Evolutionary conservation across 2,329 filamentous ascomycete genomes (phyloP).

Genomic region (Pseudonectria foliicola): DNA sequence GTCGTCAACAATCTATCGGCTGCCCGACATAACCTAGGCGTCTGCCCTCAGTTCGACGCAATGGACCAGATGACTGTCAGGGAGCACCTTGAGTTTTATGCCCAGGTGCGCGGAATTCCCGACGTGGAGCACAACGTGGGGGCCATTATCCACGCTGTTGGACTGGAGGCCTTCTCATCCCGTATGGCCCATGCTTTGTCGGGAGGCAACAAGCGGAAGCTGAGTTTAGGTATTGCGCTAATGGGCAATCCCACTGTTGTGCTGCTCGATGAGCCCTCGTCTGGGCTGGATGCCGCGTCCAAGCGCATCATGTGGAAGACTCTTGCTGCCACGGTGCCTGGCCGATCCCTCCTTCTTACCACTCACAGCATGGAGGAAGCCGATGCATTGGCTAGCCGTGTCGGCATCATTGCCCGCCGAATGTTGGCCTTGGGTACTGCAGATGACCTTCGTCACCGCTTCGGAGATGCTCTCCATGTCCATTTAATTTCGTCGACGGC

Average conservation of each 20-base stretch:
- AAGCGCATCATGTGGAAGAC: slow-evolving; percentile 94
- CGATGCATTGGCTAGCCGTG: slow-evolving; percentile 74
- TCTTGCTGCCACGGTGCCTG: slow-evolving; percentile 62
- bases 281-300: slow-evolving; percentile 81
- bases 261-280: slow-evolving; percentile 81
- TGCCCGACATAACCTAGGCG: slow-evolving; percentile 74
- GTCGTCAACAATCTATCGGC: slow-evolving; percentile 64
- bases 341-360: slow-evolving; percentile 78
- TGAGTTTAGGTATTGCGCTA: slow-evolving; percentile 80
- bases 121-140: slow-evolving; percentile 71
- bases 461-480: slow-evolving; percentile 73
- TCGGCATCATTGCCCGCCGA: slow-evolving; percentile 75
- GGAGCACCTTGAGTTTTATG: slow-evolving; percentile 85
- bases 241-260: slow-evolving; percentile 88
- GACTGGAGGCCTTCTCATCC: slow-evolving; percentile 60
- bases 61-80: slow-evolving; percentile 86
- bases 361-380: slow-evolving; percentile 97
- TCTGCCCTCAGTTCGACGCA: slow-evolving; percentile 83
- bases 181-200: slow-evolving; percentile 75
- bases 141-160: slow-evolving; percentile 74
- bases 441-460: slow-evolving; percentile 62
- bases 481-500: slow-evolving; percentile 72
- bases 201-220: slow-evolving; percentile 89
- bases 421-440: slow-evolving; percentile 82
- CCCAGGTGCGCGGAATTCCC: slow-evolving; percentile 69